phyloP scores from a whole-genome alignment of 805 yeast species.

The Lipomyces lipofer region DNA sequence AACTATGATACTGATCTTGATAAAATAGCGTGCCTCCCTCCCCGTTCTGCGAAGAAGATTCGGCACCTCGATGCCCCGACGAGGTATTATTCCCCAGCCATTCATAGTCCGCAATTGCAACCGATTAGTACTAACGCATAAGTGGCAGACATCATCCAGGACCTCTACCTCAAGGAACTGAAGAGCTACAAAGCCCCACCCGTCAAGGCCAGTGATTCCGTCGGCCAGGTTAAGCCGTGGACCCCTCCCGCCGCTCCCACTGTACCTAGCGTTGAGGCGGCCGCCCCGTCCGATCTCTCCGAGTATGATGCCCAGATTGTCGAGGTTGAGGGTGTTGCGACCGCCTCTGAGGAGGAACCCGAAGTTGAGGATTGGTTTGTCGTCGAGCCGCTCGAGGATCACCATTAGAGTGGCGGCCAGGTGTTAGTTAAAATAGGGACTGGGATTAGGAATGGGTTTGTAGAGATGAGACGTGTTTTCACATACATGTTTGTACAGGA shows the following conservation, averaged over 20 bases:
- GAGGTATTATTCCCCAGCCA: conserved; percentile 16
- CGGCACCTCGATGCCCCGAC: conserved; percentile 25
- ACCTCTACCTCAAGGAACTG: conserved; percentile 82
- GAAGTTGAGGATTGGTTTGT: conserved; percentile 47
- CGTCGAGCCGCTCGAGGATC: conserved; percentile 43
- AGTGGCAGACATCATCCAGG: conserved; percentile 64
- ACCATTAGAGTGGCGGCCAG: conserved; percentile 40
- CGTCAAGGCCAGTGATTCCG: conserved; percentile 70
- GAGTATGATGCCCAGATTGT: conserved; percentile 63
- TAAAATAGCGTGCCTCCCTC: conserved; percentile 19
- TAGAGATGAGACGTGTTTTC: too few species aligned
- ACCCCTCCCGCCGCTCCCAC: conserved; percentile 75
- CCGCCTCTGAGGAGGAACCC: conserved; percentile 44
- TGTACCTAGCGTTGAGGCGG: conserved; percentile 62
- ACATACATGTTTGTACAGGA: too few species aligned
- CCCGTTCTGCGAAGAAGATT: conserved; percentile 27
- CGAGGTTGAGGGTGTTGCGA: conserved; percentile 65
- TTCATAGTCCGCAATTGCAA: neutral
- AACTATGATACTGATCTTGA: neutral
- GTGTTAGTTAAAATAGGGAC: too few species aligned
- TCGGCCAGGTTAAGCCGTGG: conserved; percentile 80
- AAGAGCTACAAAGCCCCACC: conserved; percentile 86
- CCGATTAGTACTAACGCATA: neutral
- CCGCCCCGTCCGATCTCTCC: conserved; percentile 64
- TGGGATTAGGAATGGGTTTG: too few species aligned